A percentile compares a stretch with the other conserved stretches of the same genome.
Evolutionary conservation across 2,329 filamentous ascomycete genomes (phyloP).

Genomic region (Ramularia endophylla): DNA sequence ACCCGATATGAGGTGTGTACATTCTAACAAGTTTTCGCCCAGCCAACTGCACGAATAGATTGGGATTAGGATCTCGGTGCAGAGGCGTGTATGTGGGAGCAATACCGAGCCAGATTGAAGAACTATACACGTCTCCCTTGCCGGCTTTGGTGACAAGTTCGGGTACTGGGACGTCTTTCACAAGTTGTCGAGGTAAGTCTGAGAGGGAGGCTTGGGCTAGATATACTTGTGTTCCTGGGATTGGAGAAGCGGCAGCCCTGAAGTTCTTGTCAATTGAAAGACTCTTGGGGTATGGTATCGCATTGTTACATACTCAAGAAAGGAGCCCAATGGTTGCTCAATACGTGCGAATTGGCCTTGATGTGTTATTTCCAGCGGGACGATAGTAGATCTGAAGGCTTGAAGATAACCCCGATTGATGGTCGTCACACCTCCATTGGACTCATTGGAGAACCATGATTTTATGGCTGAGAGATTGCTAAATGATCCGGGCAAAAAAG

Average conservation of each 20-base stretch:
- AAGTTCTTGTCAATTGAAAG: conserved; percentile 8
- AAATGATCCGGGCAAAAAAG: conserved; percentile 45
- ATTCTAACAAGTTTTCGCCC: conserved; percentile 69
- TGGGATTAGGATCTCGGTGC: conserved; percentile 90
- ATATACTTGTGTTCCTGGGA: conserved; percentile 53
- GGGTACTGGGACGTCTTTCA: conserved; percentile 63
- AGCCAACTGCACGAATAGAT: conserved; percentile 79
- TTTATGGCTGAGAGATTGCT: conserved; percentile 46
- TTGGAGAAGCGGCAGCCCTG: conserved; percentile 23
- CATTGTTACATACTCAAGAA: conserved; percentile 45
- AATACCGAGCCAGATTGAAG: conserved; percentile 82
- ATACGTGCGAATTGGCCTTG: conserved; percentile 50
- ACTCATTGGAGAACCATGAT: conserved; percentile 52
- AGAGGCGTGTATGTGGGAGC: conserved; percentile 85
- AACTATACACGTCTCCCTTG: conserved; percentile 77
- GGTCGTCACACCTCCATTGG: not conserved
- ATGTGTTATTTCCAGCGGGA: conserved; percentile 55
- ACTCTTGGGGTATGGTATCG: conserved; percentile 19
- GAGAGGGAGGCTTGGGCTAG: conserved; percentile 74
- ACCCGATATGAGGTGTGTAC: conserved; percentile 58
- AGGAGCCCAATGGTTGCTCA: conserved; percentile 57
- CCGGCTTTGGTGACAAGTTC: conserved; percentile 56
- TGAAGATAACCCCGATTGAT: conserved; percentile 39
- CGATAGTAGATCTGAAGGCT: conserved; percentile 43
- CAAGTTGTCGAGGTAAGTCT: conserved; percentile 59